Percentiles rank a stretch among this genome's conserved stretches.
Evolutionary conservation across 306 rosid species (phyloP).

Genomic region (Acacia melanoxylon): DNA sequence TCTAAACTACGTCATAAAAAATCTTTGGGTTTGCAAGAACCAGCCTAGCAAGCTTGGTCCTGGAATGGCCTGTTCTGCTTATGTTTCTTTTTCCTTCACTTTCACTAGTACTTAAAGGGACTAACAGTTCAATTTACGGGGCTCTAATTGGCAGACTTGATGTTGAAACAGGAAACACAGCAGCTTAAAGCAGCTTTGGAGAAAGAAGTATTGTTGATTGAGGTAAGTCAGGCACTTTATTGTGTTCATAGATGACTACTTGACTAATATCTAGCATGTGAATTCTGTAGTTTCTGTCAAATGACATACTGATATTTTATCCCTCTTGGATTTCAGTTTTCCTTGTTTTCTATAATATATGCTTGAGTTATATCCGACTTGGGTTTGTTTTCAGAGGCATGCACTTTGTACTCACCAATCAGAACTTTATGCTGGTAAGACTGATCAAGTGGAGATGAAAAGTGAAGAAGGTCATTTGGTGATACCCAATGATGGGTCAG

Average conservation of each 20-base stretch:
- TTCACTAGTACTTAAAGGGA: conserved; percentile 2
- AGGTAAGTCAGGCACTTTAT: conserved; percentile 46
- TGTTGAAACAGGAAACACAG: conserved; percentile 76
- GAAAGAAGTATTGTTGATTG: conserved; percentile 66
- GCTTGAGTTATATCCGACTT: conserved; percentile 26
- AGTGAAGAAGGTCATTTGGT: conserved; percentile 56
- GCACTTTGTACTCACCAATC: conserved; percentile 51
- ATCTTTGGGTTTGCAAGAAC: not conserved
- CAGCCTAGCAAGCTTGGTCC: not conserved
- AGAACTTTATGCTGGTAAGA: conserved; percentile 47
- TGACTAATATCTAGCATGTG: conserved; percentile 13
- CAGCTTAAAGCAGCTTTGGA: conserved; percentile 70
- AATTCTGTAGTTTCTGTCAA: not conserved
- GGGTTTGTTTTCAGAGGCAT: conserved; percentile 52
- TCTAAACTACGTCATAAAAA: conserved; percentile 2
- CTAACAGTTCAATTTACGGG: conserved; percentile 1
- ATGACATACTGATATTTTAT: not conserved
- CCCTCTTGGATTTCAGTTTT: conserved; percentile 2
- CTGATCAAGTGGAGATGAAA: conserved; percentile 52
- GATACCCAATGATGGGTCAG: conserved; percentile 88
- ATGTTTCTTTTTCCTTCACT: conserved; percentile 17
- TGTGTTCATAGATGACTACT: conserved; percentile 24
- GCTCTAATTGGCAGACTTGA: conserved; percentile 30
- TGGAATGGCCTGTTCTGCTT: not conserved
- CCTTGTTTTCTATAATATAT: conserved; percentile 23